Evolutionary conservation across 2,329 filamentous ascomycete species (phyloP), one percentile per base, ranked within the genome.

Genomic region (Ascochyta rabiei): DNA sequence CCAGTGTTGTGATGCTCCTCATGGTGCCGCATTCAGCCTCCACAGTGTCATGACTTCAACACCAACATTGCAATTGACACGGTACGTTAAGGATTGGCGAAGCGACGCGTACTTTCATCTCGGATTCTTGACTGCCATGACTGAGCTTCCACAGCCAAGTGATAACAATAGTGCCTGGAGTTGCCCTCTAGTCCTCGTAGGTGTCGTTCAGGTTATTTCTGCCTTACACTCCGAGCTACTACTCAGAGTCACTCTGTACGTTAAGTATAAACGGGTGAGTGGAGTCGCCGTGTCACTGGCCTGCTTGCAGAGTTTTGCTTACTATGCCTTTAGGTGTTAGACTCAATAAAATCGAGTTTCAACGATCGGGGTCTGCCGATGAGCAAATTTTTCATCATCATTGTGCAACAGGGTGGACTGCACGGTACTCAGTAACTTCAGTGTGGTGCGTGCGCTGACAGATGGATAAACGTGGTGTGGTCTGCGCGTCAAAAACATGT

Each of bases 261-360:
- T 57, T 21, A 59, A 31, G 51, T 50, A 42, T 54, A 61, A 50
- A 59, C 59, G 57, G 53, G 15, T 39, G 39, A 53, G 66, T 70
- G 67, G 68, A 63, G 64, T 51, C 56, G 21, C 13, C 28, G 50
- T 66, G 61, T 67, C 54, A 63, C 61, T 62, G 56, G 45, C 21
- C 49, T 46, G 23, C 28, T 40, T 62, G 59, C 57, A 65, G 43
- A 66, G 61, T 61, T 64, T 67, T 65, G 45, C 46, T 41, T 37
- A 39, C 64, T 65, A 67, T 61, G 47, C 60, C 60, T 38, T 60
- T 61, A 60, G 59, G 49, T 67, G 59, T 53, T 62, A 62, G 60
- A 54, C 54, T 59, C 57, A 54, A 61, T 59, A 41, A 62, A 56
- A 38, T 31, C 42, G 48, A 52, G 52, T 42, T 50, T 47, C 52